Evolutionary conservation across 2,329 filamentous ascomycete species (phyloP), one percentile per base, ranked within the genome.

Genomic region (Scytalidium sp.): DNA sequence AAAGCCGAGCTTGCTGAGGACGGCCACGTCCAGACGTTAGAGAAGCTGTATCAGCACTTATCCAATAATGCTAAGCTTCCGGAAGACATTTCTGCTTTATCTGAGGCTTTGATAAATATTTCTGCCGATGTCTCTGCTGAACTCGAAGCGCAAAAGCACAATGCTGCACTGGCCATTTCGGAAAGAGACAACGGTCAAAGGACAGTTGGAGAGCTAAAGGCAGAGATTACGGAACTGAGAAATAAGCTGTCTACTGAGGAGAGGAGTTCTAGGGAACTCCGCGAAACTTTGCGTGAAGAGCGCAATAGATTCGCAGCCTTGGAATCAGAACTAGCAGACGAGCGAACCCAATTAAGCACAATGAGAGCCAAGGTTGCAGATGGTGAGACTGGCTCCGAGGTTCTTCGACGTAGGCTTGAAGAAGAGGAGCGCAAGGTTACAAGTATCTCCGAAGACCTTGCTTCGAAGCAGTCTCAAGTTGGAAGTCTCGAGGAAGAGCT

Each of bases 331-430:
- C 66, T 84, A 3, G 74, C 78, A 2, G 83, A 88, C 49, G 83
- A 87, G 52, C 83, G 88, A 36, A 6, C 78, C 13, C 86, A 94
- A 58, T 75, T 96, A 19, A 80, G 78, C 50, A 74, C 79, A 22
- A 72, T 96, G 19, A 82, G 88, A 50, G 73, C 75, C 15, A 87
- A 87, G 65, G 85, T 96, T 62, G 83, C 87, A 1, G 87, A 92
- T 56, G 91, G 90, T 15, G 90, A 94, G 67, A 91, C 85, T 3
- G 90, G 90, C 4, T 91, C 90, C 0, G 89, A 92, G 66, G 84
- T 82, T 22, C 71, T 96, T 48, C 84, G 88, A 49, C 86, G 85
- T 67, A 81, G 84, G 48, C 76, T 95, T 3, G 82, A 85, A 40
- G 87, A 90, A 50, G 86, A 91, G 60, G 90, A 96, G 67, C 75